phyloP scores from a whole-genome alignment of 1,284 basidiomycete species.

The Trametes versicolor region DNA sequence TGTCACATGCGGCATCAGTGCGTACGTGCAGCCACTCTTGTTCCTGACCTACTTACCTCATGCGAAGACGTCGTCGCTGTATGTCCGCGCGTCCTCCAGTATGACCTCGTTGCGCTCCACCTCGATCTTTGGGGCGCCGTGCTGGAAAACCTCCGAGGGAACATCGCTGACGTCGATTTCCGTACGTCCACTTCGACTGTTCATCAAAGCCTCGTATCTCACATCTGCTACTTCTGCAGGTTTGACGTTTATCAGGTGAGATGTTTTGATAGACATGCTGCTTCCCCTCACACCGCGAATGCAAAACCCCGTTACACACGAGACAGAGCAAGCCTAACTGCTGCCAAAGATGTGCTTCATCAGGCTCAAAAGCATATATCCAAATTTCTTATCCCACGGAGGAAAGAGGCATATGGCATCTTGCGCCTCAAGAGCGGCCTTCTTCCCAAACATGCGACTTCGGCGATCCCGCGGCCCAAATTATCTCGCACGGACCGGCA shows the following conservation, averaged over 20 bases:
- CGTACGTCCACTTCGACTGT: neutral
- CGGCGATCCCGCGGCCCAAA: no score
- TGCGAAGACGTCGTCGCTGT: neutral
- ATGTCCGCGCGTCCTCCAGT: neutral
- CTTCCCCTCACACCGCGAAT: neutral
- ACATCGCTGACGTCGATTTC: neutral
- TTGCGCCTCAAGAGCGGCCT: no score
- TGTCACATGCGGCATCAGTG: neutral
- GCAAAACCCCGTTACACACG: no score
- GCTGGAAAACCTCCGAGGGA: neutral
- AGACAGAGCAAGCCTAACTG: no score
- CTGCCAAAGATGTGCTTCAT: neutral
- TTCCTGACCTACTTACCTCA: neutral
- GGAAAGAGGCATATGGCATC: no score
- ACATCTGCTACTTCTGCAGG: neutral
- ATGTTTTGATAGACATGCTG: no score
- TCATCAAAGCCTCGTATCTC: neutral
- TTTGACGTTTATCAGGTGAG: no score
- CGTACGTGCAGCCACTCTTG: neutral
- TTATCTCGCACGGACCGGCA: no score
- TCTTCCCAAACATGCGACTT: no score
- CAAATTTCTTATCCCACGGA: no score
- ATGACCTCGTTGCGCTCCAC: slow-evolving; percentile 1
- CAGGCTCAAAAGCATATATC: neutral
- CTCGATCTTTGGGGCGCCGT: neutral